A percentile compares a stretch with the other conserved stretches of the same genome.
These are phyloP conservation scores for Erigeron philadelphicus DNA, from an alignment of 140 eudicot genomes.

Conservation along the genomic window DNA sequence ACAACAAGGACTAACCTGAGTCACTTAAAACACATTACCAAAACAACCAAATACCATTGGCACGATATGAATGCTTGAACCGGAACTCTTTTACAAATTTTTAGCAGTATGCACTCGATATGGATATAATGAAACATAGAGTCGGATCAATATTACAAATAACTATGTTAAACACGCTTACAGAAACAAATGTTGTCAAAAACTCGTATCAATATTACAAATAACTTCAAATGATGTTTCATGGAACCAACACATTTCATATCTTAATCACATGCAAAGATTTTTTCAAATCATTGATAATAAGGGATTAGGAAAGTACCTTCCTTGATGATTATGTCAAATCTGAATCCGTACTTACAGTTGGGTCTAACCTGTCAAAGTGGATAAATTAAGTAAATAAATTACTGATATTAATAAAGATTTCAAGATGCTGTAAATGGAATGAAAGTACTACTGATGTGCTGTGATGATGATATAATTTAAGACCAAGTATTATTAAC, in stretches of 20 bases:
- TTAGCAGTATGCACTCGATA: constrained; percentile 8
- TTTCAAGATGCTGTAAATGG: constrained; percentile 29
- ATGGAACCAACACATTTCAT: constrained; percentile 22
- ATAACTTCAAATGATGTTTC: constrained; percentile 26
- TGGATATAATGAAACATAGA: neutral
- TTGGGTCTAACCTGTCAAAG: constrained; percentile 30
- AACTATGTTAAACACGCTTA: too few species aligned
- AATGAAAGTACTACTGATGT: constrained; percentile 21
- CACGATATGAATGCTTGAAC: too few species aligned
- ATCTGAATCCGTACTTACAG: constrained; percentile 34
- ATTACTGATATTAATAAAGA: constrained; percentile 21
- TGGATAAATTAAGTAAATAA: neutral
- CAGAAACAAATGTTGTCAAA: neutral
- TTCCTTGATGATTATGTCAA: constrained; percentile 24
- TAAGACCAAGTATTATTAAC: constrained; percentile 31
- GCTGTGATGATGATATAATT: constrained; percentile 28
- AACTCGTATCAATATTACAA: neutral
- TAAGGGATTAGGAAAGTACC: constrained; percentile 18
- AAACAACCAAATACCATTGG: too few species aligned
- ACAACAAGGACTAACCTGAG: too few species aligned
- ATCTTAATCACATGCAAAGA: constrained; percentile 32
- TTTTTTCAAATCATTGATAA: constrained; percentile 21
- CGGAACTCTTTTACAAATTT: neutral
- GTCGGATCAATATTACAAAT: too few species aligned
- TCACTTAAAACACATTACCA: too few species aligned